phyloP scores from a whole-genome alignment of 345 rosid species.

The Lumnitzera racemosa region DNA sequence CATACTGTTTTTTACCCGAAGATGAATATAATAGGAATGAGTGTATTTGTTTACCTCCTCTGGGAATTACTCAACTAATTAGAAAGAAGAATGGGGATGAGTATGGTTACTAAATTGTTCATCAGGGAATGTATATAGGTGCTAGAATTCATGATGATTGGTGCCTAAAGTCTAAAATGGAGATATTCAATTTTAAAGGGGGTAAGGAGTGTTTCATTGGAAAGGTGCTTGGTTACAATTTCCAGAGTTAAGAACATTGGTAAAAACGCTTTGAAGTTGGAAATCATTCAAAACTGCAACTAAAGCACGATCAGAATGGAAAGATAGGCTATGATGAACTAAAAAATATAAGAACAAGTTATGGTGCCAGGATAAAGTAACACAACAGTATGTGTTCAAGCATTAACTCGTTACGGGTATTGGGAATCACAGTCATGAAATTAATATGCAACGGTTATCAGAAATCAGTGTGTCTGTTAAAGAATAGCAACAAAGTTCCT shows the following conservation, averaged over 20 bases:
- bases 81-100: slow-evolving; percentile 34
- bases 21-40: slow-evolving; percentile 54
- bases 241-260: slow-evolving; percentile 50
- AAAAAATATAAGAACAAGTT: too few relatives aligned
- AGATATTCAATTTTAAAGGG: slow-evolving; percentile 20
- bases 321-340: too few relatives aligned
- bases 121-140: slow-evolving; percentile 43
- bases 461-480: too few relatives aligned
- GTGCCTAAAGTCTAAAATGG: slow-evolving; percentile 32
- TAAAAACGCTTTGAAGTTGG: slow-evolving; percentile 20
- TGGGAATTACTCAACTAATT: slow-evolving; percentile 71
- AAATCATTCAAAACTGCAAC: slow-evolving; percentile 16
- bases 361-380: too few relatives aligned
- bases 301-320: too few relatives aligned
- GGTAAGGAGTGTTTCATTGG: slow-evolving; percentile 40
- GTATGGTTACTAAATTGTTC: slow-evolving; percentile 35
- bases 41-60: slow-evolving; percentile 61
- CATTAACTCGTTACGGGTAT: too few relatives aligned
- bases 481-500: too few relatives aligned
- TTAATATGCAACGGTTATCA: too few relatives aligned
- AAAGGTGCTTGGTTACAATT: slow-evolving; percentile 77
- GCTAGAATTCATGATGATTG: slow-evolving; percentile 45
- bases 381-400: too few relatives aligned
- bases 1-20: slow-evolving; percentile 52
- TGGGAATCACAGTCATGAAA: too few relatives aligned